Percentiles rank a stretch among this genome's conserved stretches.
These are phyloP conservation scores for Neurospora sublineolata DNA, from an alignment of 495 filamentous ascomycete genomes.

Conservation along the genomic window DNA sequence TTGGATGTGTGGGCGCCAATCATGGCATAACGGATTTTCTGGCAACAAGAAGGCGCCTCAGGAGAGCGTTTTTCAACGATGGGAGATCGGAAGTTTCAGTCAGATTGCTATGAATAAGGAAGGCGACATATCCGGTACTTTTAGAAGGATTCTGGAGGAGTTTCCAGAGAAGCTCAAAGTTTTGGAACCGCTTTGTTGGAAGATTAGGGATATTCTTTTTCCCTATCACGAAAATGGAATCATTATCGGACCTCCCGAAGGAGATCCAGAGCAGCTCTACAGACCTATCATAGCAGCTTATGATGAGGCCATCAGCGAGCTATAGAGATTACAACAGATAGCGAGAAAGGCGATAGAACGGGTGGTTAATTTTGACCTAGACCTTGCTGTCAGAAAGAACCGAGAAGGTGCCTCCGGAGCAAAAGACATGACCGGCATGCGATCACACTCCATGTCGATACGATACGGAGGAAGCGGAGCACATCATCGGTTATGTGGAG, in stretches of 20 bases:
- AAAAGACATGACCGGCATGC: too few species aligned
- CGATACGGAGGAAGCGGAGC: background rate
- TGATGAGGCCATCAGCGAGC: background rate
- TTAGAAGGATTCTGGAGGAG: too few species aligned
- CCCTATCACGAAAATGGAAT: background rate
- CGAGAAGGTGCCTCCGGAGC: too few species aligned
- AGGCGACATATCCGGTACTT: background rate
- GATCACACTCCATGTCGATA: slow-evolving; percentile 1
- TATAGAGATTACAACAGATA: background rate
- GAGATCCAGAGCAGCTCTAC: background rate
- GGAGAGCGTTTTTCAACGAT: background rate
- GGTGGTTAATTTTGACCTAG: background rate
- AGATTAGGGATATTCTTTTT: background rate
- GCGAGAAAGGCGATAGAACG: background rate
- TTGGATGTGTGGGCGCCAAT: slow-evolving; percentile 9
- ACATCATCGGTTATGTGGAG: background rate
- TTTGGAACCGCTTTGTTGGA: background rate
- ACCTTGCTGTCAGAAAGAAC: too few species aligned
- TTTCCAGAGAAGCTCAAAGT: too few species aligned
- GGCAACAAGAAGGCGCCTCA: slow-evolving; percentile 1
- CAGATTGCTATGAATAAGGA: background rate
- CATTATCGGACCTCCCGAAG: background rate
- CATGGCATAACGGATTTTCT: background rate
- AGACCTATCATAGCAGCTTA: background rate
- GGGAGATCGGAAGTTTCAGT: background rate